Evolutionary conservation across 1,284 basidiomycete species (phyloP).

Genomic region (Ceratobasidium sp.): DNA sequence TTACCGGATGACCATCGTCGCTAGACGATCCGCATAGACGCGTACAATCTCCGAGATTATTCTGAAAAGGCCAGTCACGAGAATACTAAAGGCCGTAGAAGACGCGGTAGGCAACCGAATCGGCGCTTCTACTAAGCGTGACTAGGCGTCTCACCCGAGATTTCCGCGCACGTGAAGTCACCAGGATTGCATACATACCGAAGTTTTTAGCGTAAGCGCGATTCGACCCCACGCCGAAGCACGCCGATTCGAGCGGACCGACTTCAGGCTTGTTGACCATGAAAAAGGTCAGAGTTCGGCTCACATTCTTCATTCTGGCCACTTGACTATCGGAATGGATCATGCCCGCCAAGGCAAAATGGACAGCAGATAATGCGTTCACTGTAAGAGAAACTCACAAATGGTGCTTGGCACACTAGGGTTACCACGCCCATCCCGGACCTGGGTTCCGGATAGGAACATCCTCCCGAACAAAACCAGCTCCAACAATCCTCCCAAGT

Average conservation of each 20-base stretch:
- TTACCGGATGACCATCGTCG: conserved; percentile 27
- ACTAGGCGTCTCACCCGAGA: conserved; percentile 34
- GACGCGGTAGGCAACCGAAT: conserved; percentile 37
- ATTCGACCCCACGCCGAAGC: not conserved
- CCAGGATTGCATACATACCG: not conserved
- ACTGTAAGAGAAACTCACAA: conserved; percentile 11
- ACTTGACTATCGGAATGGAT: conserved; percentile 2
- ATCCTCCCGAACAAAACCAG: conserved; percentile 79
- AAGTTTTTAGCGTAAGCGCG: not conserved
- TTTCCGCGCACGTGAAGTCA: conserved; percentile 25
- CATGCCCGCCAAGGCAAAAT: conserved; percentile 8
- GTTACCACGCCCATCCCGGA: conserved; percentile 80
- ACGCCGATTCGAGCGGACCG: not conserved
- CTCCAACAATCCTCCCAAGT: conserved; percentile 76
- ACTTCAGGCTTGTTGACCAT: not conserved
- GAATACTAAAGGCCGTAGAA: conserved; percentile 16
- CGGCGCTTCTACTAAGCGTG: conserved; percentile 37
- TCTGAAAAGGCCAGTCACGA: conserved; percentile 20
- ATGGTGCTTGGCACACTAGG: conserved; percentile 49
- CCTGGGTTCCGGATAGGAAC: conserved; percentile 76
- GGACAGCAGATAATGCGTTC: not conserved
- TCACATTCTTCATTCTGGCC: too few relatives aligned
- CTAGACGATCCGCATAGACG: conserved; percentile 25
- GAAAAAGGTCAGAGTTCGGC: not conserved
- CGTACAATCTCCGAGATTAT: conserved; percentile 31